A percentile compares a stretch with the other conserved stretches of the same genome.
These are phyloP conservation scores for Suillus subaureus DNA, from an alignment of 768 basidiomycete genomes.

Conservation along the genomic window DNA sequence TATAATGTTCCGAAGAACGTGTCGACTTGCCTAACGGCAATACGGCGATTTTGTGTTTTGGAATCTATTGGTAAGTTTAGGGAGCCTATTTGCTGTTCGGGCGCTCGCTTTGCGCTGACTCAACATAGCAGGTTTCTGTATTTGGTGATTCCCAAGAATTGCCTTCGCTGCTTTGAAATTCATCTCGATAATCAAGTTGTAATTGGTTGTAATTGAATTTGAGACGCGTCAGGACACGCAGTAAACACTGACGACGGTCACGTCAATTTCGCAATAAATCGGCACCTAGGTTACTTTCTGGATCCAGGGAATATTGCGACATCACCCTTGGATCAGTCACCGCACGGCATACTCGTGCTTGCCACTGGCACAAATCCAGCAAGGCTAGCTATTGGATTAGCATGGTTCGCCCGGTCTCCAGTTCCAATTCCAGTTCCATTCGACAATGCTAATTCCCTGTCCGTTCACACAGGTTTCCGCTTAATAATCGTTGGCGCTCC, in stretches of 20 bases:
- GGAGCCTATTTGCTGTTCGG: constrained; percentile 26
- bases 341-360: constrained; percentile 37
- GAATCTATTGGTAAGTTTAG: constrained; percentile 21
- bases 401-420: background rate
- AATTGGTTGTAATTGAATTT: constrained; percentile 1
- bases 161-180: constrained; percentile 5
- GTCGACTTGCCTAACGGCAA: constrained; percentile 8
- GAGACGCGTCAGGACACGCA: constrained; percentile 6
- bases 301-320: constrained; percentile 9
- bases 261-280: constrained; percentile 8
- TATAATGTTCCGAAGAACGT: constrained; percentile 12
- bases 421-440: background rate
- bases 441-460: background rate
- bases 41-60: constrained; percentile 11
- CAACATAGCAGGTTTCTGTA: constrained; percentile 6
- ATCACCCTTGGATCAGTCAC: constrained; percentile 35
- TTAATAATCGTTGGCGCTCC: constrained; percentile 5
- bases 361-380: constrained; percentile 35
- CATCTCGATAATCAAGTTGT: background rate
- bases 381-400: constrained; percentile 18
- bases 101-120: constrained; percentile 23
- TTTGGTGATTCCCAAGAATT: constrained; percentile 7
- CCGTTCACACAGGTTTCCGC: constrained; percentile 1
- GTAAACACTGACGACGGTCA: background rate
- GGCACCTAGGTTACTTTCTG: background rate